Evolutionary conservation across 2,329 filamentous ascomycete species (phyloP).

Genomic region (Trichoderma sp.): DNA sequence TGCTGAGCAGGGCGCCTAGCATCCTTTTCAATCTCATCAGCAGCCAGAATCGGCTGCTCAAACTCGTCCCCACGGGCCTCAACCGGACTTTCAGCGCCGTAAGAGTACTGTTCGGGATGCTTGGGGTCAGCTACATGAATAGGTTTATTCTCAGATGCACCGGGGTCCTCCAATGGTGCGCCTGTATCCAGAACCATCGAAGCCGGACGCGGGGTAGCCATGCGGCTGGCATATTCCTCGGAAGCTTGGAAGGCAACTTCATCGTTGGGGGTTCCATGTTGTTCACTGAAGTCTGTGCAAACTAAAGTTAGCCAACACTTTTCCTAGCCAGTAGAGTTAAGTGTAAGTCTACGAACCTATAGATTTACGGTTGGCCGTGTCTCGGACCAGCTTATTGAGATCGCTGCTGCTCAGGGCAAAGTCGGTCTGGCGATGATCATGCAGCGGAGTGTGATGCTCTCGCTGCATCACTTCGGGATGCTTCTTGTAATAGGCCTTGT

Average conservation of each 20-base stretch:
- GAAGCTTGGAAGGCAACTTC: slow-evolving; percentile 87
- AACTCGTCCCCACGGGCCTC: slow-evolving; percentile 65
- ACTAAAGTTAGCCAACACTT: neutral
- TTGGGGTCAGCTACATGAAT: slow-evolving; percentile 75
- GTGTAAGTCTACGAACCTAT: slow-evolving; percentile 35
- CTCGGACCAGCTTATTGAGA: slow-evolving; percentile 84
- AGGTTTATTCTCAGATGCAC: slow-evolving; percentile 51
- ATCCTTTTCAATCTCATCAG: slow-evolving; percentile 82
- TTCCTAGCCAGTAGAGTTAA: neutral
- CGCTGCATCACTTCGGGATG: slow-evolving; percentile 82
- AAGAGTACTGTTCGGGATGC: slow-evolving; percentile 45
- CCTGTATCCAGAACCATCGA: slow-evolving; percentile 46
- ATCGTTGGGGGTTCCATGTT: slow-evolving; percentile 80
- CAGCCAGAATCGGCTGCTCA: slow-evolving; percentile 80
- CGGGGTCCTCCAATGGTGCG: slow-evolving; percentile 26
- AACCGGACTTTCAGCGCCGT: slow-evolving; percentile 48
- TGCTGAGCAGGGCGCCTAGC: slow-evolving; percentile 69
- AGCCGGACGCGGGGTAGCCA: slow-evolving; percentile 67
- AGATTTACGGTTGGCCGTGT: slow-evolving; percentile 62
- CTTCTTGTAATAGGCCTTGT: slow-evolving; percentile 90
- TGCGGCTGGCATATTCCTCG: slow-evolving; percentile 80
- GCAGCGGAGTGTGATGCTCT: slow-evolving; percentile 63
- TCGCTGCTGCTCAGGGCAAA: slow-evolving; percentile 89
- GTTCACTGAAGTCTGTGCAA: slow-evolving; percentile 62
- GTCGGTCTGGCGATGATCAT: slow-evolving; percentile 61